Conservation (phyloP, 192 early-diverging fungal species). For the Coemansia interrupta region DNA sequence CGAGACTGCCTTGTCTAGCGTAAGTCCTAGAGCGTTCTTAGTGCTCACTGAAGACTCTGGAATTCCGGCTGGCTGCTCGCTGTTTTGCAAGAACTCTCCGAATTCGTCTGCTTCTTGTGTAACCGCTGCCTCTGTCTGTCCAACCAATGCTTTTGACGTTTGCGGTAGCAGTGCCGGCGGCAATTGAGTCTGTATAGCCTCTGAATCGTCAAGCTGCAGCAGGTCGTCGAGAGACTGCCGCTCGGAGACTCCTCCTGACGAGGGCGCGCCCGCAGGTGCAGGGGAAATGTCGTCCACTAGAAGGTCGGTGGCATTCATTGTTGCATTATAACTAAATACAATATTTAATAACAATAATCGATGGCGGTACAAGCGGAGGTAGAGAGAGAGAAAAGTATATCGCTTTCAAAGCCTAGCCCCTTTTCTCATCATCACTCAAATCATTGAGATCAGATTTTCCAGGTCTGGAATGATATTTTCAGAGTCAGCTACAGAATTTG, state of each 20-base stretch:
- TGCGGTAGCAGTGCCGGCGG: constrained; percentile 22
- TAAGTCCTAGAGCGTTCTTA: no score
- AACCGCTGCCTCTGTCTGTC: not conserved
- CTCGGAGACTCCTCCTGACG: not conserved
- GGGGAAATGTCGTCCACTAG: not conserved
- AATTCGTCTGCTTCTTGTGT: constrained; percentile 18
- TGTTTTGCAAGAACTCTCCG: constrained; percentile 29
- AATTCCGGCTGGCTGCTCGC: not conserved
- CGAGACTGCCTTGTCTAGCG: no score
- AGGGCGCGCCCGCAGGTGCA: not conserved
- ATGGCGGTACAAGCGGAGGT: not conserved
- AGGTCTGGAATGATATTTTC: constrained; percentile 22
- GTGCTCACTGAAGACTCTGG: not conserved
- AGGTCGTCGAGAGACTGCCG: constrained; percentile 10
- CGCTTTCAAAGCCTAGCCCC: not conserved
- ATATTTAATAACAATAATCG: no score
- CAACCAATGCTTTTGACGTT: not conserved
- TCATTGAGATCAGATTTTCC: constrained; percentile 3
- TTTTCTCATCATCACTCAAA: not conserved
- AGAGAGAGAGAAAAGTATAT: not conserved
- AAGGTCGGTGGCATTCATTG: no score
- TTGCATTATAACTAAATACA: not conserved
- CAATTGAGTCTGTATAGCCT: constrained; percentile 6
- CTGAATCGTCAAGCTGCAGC: constrained; percentile 19
- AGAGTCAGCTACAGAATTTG: not conserved